phyloP scores from a whole-genome alignment of 306 rosid species.

The Prunus mira region DNA sequence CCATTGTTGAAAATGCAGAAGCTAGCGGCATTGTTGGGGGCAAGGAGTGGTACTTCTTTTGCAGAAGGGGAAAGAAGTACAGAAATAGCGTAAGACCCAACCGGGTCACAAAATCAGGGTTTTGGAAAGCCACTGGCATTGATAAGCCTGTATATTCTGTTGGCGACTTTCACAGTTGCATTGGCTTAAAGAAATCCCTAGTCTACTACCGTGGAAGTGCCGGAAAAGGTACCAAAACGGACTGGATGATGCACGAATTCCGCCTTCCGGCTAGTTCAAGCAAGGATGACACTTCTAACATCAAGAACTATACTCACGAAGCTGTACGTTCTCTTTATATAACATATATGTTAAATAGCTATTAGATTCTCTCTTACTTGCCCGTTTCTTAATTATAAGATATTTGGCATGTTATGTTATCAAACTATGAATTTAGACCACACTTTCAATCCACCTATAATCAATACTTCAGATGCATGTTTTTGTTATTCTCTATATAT shows the following conservation, averaged over 20 bases:
- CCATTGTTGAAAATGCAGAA: constrained; percentile 13
- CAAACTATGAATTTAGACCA: not conserved
- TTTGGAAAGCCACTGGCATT: constrained; percentile 46
- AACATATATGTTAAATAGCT: not conserved
- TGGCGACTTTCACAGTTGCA: constrained; percentile 9
- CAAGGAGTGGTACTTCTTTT: constrained; percentile 38
- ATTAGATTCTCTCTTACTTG: not conserved
- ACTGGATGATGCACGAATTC: constrained; percentile 23
- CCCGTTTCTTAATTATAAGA: not conserved
- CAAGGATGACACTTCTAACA: not conserved
- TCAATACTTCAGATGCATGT: not conserved
- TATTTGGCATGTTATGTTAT: not conserved
- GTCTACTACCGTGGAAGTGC: constrained; percentile 22
- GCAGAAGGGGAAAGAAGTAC: constrained; percentile 40
- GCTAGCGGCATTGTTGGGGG: constrained; percentile 27
- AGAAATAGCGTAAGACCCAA: constrained; percentile 41
- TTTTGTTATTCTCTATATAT: not conserved
- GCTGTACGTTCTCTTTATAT: constrained; percentile 9
- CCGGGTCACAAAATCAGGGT: constrained; percentile 37
- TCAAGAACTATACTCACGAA: constrained; percentile 10
- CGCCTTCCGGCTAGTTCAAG: constrained; percentile 1
- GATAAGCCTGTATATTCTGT: constrained; percentile 31
- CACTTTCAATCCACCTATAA: not conserved
- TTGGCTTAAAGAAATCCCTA: constrained; percentile 22
- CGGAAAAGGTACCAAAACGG: constrained; percentile 21